Conservation (phyloP, 768 basidiomycete genomes). For the Suillus brevipes region DNA sequence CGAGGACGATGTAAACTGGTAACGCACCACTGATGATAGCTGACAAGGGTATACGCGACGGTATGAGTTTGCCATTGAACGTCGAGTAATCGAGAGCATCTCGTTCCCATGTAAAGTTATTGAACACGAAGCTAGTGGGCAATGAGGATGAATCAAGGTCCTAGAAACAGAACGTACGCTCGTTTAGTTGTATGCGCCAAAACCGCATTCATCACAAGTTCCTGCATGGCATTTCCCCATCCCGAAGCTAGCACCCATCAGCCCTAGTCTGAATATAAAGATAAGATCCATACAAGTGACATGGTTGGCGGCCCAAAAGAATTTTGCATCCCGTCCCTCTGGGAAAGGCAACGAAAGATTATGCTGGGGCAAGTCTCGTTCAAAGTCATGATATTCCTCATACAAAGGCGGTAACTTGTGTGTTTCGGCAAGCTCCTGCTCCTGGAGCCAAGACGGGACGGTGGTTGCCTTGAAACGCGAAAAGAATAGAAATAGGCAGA, state of each 20-base stretch:
- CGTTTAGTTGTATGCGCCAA: constrained; percentile 48
- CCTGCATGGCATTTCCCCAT: constrained; percentile 65
- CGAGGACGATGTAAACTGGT: neutral
- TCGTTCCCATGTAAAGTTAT: constrained; percentile 58
- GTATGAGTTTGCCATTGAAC: constrained; percentile 51
- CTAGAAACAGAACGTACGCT: constrained; percentile 40
- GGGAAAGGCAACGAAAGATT: constrained; percentile 38
- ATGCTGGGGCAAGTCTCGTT: constrained; percentile 49
- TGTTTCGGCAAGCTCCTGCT: neutral
- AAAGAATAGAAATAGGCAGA: constrained; percentile 6
- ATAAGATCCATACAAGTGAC: constrained; percentile 33
- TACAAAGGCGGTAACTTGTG: constrained; percentile 46
- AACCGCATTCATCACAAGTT: constrained; percentile 52
- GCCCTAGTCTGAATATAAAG: too few species aligned
- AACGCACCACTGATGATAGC: constrained; percentile 50
- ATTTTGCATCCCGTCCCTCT: constrained; percentile 42
- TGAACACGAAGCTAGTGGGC: constrained; percentile 49
- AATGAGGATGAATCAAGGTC: neutral
- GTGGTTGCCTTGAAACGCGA: neutral
- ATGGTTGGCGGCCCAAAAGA: constrained; percentile 52
- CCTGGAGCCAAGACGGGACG: neutral
- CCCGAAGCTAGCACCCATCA: constrained; percentile 42
- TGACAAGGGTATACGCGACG: constrained; percentile 55
- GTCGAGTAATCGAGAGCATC: constrained; percentile 42
- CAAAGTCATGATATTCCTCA: constrained; percentile 42